These are phyloP conservation scores for Aotearoamyces nothofagi DNA, from an alignment of 2,329 filamentous ascomycete genomes.

Conservation along the genomic window DNA sequence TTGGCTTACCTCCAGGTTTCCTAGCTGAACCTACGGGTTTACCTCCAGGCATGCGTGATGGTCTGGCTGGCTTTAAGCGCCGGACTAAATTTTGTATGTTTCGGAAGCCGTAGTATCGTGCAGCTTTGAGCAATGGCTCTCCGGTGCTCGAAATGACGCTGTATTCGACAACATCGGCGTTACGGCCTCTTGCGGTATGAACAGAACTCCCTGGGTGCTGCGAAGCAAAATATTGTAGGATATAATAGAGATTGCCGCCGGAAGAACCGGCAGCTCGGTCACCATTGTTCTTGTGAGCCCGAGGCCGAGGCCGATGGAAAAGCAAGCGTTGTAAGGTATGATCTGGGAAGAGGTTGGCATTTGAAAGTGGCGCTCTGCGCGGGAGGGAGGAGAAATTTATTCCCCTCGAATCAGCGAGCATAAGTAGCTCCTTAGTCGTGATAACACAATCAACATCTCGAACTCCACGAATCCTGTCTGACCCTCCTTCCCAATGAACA, in stretches of 20 bases:
- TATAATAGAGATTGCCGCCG: conserved; percentile 77
- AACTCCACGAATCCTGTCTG: conserved; percentile 36
- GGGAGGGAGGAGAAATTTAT: conserved; percentile 63
- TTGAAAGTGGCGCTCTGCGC: conserved; percentile 34
- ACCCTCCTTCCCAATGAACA: conserved; percentile 47
- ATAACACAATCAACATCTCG: conserved; percentile 97
- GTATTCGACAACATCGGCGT: conserved; percentile 85
- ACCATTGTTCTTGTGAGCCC: conserved; percentile 26
- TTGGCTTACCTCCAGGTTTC: conserved; percentile 31
- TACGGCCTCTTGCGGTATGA: conserved; percentile 60
- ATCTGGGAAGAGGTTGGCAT: conserved; percentile 55
- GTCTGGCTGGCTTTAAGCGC: conserved; percentile 67
- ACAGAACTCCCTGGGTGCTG: conserved; percentile 59
- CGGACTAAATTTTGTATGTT: conserved; percentile 97
- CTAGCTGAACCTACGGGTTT: conserved; percentile 41
- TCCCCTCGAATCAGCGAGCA: conserved; percentile 67
- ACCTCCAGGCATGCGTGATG: conserved; percentile 67
- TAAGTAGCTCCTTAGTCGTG: conserved; percentile 85
- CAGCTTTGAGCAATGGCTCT: conserved; percentile 57
- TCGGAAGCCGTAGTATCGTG: conserved; percentile 90
- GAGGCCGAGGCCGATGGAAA: conserved; percentile 44
- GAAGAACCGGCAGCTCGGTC: conserved; percentile 57
- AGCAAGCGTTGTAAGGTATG: conserved; percentile 54
- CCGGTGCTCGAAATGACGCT: conserved; percentile 41
- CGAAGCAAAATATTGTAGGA: conserved; percentile 60